Evolutionary conservation across 352 stramenopile genomes (phyloP), one percentile per base, ranked within the genome.

Genomic region (Phytophthora tentaculata): DNA sequence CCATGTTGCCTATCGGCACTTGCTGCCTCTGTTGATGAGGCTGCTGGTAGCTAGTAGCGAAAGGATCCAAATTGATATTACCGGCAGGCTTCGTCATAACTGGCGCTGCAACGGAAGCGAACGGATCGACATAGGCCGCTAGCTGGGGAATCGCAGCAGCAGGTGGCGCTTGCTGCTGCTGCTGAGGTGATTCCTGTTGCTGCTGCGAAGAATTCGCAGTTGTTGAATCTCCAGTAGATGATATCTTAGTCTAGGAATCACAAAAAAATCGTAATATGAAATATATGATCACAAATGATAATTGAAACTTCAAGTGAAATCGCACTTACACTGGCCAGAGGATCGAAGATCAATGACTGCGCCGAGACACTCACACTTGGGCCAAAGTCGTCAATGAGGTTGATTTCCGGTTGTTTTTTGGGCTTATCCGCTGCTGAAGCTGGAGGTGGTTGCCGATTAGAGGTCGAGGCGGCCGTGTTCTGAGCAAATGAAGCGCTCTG

Each of bases 301-400:
- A 13, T 49, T 58, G 32, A 19, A n/a, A 49, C 17, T 49, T 54
- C 20, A 59, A 23, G 17, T 19, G n/a, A 29, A 23, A 22, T 19
- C 8, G 35, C 10, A 83, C 81, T 63, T 69, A 93, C 85, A 52
- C 67, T 80, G 19, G 72, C 82, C 6, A 95, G 63, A 10, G 84
- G 87, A 65, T 95, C 87, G 54, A 95, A 95, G 9, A 92, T 74
- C 62, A 95, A 59, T 28, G 83, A 60, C 62, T 92, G 83, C 22
- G 80, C 87, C 5, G 87, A 81, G 7, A 91, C 75, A 24, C 67
- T 91, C 39, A 90, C 71, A 26, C 61, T 86, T 1, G 86, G 81
- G 1, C 68, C 79, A 64, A 88, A 89, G 49, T 93, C 86, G 48
- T 88, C 87, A 35, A 95, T 83, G 35, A 95, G 58, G 50, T 95